Evolutionary conservation across 805 yeast species (phyloP).

Genomic region (Kluyveromyces wickerhamii): DNA sequence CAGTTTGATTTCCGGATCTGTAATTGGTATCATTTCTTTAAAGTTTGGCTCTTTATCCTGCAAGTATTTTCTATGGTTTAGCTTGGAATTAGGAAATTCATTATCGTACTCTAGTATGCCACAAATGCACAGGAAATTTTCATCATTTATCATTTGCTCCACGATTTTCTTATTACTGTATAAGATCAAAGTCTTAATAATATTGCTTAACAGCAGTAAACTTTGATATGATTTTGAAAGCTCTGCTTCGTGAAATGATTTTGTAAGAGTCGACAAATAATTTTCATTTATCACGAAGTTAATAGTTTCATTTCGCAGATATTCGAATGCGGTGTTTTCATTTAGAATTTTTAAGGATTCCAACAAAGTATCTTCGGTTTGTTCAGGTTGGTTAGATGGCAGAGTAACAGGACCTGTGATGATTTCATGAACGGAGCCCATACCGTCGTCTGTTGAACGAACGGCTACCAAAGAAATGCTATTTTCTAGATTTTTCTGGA

Average conservation of each 20-base stretch:
- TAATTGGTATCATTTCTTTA: conserved; percentile 63
- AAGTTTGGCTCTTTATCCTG: conserved; percentile 42
- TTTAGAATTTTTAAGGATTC: conserved; percentile 49
- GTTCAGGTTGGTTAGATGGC: conserved; percentile 49
- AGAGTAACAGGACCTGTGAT: conserved; percentile 71
- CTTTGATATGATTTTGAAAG: conserved; percentile 40
- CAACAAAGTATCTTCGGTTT: conserved; percentile 38
- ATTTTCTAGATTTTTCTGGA: conserved; percentile 54
- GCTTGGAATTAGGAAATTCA: conserved; percentile 70
- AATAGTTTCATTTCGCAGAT: conserved; percentile 49
- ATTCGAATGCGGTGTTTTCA: conserved; percentile 54
- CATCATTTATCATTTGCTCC: conserved; percentile 49
- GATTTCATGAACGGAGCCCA: conserved; percentile 59
- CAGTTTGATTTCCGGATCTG: conserved; percentile 39
- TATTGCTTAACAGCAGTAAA: conserved; percentile 61
- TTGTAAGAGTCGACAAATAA: conserved; percentile 46
- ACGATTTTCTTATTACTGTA: conserved; percentile 62
- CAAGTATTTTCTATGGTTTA: conserved; percentile 67
- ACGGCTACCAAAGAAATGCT: conserved; percentile 70
- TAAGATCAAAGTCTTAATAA: conserved; percentile 59
- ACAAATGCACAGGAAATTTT: conserved; percentile 47
- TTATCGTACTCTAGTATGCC: conserved; percentile 89
- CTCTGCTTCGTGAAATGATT: conserved; percentile 52
- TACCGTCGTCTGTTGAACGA: conserved; percentile 36
- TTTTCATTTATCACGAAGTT: conserved; percentile 45